These are phyloP conservation scores for Trichothecium roseum DNA, from an alignment of 2,329 filamentous ascomycete species.

Conservation along the genomic window DNA sequence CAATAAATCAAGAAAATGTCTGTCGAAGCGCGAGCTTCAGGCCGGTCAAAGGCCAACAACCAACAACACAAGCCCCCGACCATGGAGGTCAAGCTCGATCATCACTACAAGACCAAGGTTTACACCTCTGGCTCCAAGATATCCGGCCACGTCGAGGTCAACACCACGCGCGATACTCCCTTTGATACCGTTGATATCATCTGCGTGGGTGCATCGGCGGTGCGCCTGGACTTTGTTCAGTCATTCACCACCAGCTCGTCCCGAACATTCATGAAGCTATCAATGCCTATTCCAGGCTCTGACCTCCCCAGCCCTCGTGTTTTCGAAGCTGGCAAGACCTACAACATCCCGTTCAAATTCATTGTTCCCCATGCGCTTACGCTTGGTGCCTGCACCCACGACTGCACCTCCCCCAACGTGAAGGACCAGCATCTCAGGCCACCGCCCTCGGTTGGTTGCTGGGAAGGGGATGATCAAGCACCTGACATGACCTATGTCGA, in stretches of 20 bases:
- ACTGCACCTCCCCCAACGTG: conserved; percentile 30
- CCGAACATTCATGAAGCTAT: conserved; percentile 45
- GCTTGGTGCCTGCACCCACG: conserved; percentile 44
- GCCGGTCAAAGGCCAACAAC: conserved; percentile 4
- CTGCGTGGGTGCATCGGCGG: conserved; percentile 39
- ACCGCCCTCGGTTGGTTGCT: conserved; percentile 41
- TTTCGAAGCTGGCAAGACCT: conserved; percentile 36
- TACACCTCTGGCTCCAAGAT: conserved; percentile 45
- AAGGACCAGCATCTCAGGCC: conserved; percentile 41
- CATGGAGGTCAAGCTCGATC: conserved; percentile 31
- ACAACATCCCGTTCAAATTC: conserved; percentile 47
- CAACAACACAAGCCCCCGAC: conserved; percentile 15
- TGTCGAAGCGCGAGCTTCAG: conserved; percentile 5
- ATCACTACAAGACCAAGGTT: conserved; percentile 43
- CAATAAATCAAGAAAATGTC: conserved; percentile 2
- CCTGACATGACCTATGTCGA: conserved; percentile 44
- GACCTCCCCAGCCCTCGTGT: conserved; percentile 35
- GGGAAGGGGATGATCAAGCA: conserved; percentile 43
- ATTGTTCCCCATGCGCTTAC: conserved; percentile 48
- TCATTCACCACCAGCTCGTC: conserved; percentile 34
- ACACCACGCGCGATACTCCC: conserved; percentile 29
- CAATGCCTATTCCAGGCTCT: conserved; percentile 39
- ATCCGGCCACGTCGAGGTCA: conserved; percentile 37
- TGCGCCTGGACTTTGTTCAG: conserved; percentile 40
- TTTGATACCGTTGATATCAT: conserved; percentile 44